Conservation (phyloP, 2,329 filamentous ascomycete genomes). For the Venturia effusa region DNA sequence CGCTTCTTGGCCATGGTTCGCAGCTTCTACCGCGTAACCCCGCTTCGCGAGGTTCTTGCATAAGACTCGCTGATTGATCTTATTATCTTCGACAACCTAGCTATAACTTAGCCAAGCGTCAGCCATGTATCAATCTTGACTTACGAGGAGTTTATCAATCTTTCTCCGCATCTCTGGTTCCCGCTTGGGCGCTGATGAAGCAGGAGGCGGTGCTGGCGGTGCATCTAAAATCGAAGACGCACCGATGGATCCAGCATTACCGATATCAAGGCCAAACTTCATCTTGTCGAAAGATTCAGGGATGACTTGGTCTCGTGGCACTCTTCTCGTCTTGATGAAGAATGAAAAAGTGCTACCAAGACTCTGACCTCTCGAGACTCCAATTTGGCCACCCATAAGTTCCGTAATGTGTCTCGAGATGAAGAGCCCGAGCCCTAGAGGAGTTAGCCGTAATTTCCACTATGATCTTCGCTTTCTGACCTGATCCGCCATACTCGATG, state of each 20-base stretch:
- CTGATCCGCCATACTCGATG: constrained; percentile 9
- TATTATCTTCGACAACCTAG: constrained; percentile 12
- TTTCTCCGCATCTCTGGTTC: background rate
- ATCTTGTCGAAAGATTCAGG: background rate
- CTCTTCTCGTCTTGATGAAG: constrained; percentile 41
- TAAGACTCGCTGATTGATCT: constrained; percentile 11
- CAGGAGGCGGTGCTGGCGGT: background rate
- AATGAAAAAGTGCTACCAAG: constrained; percentile 56
- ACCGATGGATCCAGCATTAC: background rate
- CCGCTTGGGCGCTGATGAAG: background rate
- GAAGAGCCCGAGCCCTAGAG: constrained; percentile 48
- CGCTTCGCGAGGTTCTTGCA: background rate
- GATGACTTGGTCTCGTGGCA: background rate
- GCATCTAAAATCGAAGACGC: background rate
- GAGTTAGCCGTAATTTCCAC: too few species aligned
- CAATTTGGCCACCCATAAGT: constrained; percentile 60
- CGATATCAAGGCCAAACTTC: background rate
- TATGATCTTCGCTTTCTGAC: too few species aligned
- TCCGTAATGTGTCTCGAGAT: constrained; percentile 57
- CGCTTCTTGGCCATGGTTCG: constrained; percentile 11
- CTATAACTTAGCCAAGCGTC: background rate
- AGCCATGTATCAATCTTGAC: background rate
- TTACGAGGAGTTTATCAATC: background rate
- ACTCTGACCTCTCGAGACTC: constrained; percentile 47
- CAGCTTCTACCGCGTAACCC: constrained; percentile 8